Evolutionary conservation across 2,329 filamentous ascomycete species (phyloP).

Genomic region (Scorias spongiosa): DNA sequence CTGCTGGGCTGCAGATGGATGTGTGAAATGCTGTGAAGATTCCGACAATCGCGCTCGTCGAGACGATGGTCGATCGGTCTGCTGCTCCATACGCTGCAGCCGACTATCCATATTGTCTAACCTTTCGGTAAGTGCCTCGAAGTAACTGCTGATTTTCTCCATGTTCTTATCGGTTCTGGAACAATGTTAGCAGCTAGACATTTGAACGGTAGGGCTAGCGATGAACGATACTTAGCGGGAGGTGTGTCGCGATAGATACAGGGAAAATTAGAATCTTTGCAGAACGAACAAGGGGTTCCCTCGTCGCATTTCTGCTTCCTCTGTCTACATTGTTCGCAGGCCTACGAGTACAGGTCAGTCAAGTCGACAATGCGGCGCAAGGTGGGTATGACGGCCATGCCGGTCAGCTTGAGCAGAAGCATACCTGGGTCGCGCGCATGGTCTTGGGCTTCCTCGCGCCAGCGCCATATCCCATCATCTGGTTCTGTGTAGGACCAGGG

Average conservation of each 20-base stretch:
- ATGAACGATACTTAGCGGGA: slow-evolving; percentile 61
- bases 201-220: not conserved
- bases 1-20: not conserved
- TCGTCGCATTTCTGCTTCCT: slow-evolving; percentile 89
- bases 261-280: slow-evolving; percentile 67
- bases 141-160: slow-evolving; percentile 31
- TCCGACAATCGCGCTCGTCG: not conserved
- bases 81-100: slow-evolving; percentile 12
- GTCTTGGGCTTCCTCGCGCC: slow-evolving; percentile 14
- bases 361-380: slow-evolving; percentile 3
- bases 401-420: not conserved
- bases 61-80: not conserved
- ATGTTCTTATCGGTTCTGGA: slow-evolving; percentile 34
- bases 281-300: slow-evolving; percentile 66
- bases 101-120: slow-evolving; percentile 12
- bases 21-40: not conserved
- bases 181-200: slow-evolving; percentile 10
- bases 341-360: slow-evolving; percentile 34
- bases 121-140: slow-evolving; percentile 19
- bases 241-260: slow-evolving; percentile 86
- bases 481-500: slow-evolving; percentile 3
- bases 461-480: not conserved
- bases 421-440: slow-evolving; percentile 22
- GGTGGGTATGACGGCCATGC: not conserved
- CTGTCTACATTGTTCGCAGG: slow-evolving; percentile 77